Base-by-base conservation (phyloP, 306 rosid species). In the Malus sieversii region DNA sequence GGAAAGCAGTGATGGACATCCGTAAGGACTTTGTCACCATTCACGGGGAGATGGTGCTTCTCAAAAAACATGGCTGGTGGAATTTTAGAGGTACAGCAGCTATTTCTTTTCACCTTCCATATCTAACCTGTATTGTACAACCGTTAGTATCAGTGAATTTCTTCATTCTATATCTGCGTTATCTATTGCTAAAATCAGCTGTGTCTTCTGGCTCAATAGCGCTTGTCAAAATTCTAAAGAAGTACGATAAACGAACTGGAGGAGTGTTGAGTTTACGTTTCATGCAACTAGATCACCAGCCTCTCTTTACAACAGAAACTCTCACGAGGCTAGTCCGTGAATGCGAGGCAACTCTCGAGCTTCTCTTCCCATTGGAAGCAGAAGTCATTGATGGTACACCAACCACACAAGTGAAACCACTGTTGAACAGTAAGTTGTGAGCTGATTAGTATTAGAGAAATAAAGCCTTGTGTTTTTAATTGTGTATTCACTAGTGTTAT, bases 31-130 rank as follows among this genome's bases (percentile, higher is more conserved):
- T 95, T 22, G 99, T 95, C 73, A 82, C 92, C 83, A 89, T 95
- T 81, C 99, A 95, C 77, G 99, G 99, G 80, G 90, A 88, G 84
- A 92, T 95, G 97, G 97, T 92, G 82, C 98, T 95, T 66, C 96
- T 95, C 3, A 89, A 92, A 85, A 95, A 89, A 78, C 92, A 92
- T 78, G 92, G 99, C 78, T 92, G 97, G 78, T 80, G 92, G 82
- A 95, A 95, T 82, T 95, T 95, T 86, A 97, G 96, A 78, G 98
- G 99, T 92, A 85, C 30, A 46, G 20, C 70, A 66, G 74, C 33
- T 71, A 29, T 62, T 61, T 77, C 29, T 15, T 35, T 58, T 23
- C 53, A 57, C 44, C 57, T 46, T 70, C 68, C 27, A 29, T 46
- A 68, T 73, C 66, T 66, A 77, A 27, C 66, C 67, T 42, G 55